Base-by-base conservation (phyloP, 1,284 basidiomycete species). In the Wallemia mellicola region DNA sequence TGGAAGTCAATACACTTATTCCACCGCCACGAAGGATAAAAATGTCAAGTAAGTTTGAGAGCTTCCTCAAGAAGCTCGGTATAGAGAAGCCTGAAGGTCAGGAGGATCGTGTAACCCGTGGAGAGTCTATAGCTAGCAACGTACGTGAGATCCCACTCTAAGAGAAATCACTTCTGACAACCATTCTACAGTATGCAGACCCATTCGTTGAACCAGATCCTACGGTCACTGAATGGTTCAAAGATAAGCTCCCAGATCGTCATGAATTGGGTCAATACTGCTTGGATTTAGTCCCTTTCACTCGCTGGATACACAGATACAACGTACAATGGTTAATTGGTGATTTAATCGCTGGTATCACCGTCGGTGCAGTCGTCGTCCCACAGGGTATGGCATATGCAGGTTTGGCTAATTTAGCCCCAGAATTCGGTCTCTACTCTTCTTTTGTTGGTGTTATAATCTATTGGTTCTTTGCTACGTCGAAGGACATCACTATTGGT, bases 341-440 rank as follows among this genome's bases (percentile, higher is more conserved):
- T 58, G 88, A 94, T 71, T 67, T 91, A 27, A 79, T 94, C 64
- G 87, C 88, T 69, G 73, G 87, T 60, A 71, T 92, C 57, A 94
- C 88, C 0, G 86, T 92, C 62, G 88, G 88, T 33, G 80, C 89
- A 64, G 88, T 94, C 3, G 73, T 89, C 26, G 86, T 92, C 9
- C 88, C 88, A 0, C 88, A 94, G 69, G 74, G 79, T 7, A 71
- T 77, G 65, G 75, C 74, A 2, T 77, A 78, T 64, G 71, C 70
- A 62, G 72, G 87, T 77, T 78, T 98, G 63, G 92, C 92, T 1
- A 81, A 80, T 0, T 78, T 98, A 14, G 75, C 79, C 1, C 72
- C 84, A 1, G 77, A 98, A 71, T 96, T 87, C 67, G 94, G 94
- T 64, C 76, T 96, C 9, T 96, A 96, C 70, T 91, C 88, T 2